These are phyloP conservation scores for Venturia effusa DNA, from an alignment of 2,329 filamentous ascomycete species.

Conservation along the genomic window DNA sequence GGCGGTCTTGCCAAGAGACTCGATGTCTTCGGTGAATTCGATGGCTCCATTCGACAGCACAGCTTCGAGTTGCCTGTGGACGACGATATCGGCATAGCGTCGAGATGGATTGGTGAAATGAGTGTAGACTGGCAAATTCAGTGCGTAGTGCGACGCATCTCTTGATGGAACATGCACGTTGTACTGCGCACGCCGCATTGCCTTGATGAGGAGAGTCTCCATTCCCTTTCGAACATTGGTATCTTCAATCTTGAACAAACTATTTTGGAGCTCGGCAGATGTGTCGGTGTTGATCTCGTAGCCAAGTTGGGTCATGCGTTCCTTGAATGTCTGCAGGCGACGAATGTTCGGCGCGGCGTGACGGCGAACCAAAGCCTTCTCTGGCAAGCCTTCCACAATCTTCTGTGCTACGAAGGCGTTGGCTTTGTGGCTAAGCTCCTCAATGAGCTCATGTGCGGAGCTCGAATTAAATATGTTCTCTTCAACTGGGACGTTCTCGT, in stretches of 20 bases:
- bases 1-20: constrained; percentile 79
- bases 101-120: constrained; percentile 95
- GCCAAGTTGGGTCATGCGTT: constrained; percentile 84
- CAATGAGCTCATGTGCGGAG: constrained; percentile 80
- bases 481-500: constrained; percentile 95
- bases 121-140: constrained; percentile 90
- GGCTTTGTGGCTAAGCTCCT: constrained; percentile 89
- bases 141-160: constrained; percentile 75
- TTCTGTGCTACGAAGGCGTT: constrained; percentile 85
- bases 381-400: constrained; percentile 65
- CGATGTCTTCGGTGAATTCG: constrained; percentile 82
- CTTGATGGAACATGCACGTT: constrained; percentile 76
- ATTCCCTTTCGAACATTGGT: constrained; percentile 87
- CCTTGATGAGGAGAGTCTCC: constrained; percentile 90
- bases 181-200: constrained; percentile 95
- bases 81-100: constrained; percentile 88
- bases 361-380: constrained; percentile 84
- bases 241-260: constrained; percentile 87
- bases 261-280: constrained; percentile 87
- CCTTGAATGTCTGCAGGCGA: constrained; percentile 79
- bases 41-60: constrained; percentile 70
- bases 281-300: constrained; percentile 82
- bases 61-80: constrained; percentile 87
- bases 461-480: constrained; percentile 93
- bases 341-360: constrained; percentile 78